Conservation (phyloP, 2,329 filamentous ascomycete species). For the Neofusicoccum umdonicola region DNA sequence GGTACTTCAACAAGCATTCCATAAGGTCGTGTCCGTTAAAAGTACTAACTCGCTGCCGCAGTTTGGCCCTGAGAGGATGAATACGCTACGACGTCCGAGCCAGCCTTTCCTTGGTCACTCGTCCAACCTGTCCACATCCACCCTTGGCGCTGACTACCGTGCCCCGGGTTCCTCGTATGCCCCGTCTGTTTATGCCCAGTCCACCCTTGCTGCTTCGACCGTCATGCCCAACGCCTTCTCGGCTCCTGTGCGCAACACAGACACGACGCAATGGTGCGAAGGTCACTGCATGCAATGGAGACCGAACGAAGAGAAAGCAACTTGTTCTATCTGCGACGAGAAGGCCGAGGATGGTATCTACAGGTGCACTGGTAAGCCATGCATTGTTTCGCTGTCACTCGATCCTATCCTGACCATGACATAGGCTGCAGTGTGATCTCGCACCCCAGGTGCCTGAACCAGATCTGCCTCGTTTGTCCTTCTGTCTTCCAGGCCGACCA, state of each 20-base stretch:
- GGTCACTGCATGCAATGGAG: conserved; percentile 75
- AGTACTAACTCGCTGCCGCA: conserved; percentile 32
- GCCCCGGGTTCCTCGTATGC: conserved; percentile 60
- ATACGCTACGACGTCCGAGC: conserved; percentile 61
- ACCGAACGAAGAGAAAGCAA: conserved; percentile 56
- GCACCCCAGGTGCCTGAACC: conserved; percentile 59
- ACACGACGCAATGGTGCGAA: conserved; percentile 79
- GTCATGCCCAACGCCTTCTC: conserved; percentile 83
- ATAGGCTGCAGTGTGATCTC: conserved; percentile 56
- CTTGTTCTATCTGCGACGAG: conserved; percentile 75
- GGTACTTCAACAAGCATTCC: conserved; percentile 31
- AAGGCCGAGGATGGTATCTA: conserved; percentile 72
- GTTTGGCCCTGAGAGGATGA: conserved; percentile 74
- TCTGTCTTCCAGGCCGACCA: conserved; percentile 65
- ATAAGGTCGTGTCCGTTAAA: background rate
- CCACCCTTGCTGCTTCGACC: conserved; percentile 80
- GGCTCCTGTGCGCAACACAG: conserved; percentile 74
- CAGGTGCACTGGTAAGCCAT: conserved; percentile 58
- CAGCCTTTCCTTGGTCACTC: conserved; percentile 68
- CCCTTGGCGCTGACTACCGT: conserved; percentile 49
- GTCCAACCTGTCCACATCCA: conserved; percentile 66
- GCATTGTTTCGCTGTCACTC: background rate
- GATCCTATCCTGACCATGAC: conserved; percentile 2
- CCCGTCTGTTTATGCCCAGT: conserved; percentile 79
- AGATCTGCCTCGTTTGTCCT: conserved; percentile 65